Conservation (phyloP, 768 basidiomycete species). For the Austroboletus festivus region DNA sequence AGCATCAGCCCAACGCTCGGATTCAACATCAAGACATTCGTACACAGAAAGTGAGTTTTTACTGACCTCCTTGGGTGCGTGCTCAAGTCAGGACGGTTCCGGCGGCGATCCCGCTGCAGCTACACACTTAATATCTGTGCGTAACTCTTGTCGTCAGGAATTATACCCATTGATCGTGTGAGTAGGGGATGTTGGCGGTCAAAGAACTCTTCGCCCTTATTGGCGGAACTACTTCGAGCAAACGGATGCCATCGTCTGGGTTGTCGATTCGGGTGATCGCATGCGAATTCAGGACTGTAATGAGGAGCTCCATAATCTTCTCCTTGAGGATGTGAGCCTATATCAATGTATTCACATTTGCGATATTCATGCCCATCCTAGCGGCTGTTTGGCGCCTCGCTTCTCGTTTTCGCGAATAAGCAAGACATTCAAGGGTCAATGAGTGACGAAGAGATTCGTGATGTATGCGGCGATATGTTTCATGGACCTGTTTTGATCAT, state of each 20-base stretch:
- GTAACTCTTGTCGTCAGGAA: conserved; percentile 13
- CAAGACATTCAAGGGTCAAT: conserved; percentile 91
- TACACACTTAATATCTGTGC: conserved; percentile 44
- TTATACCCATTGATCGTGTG: conserved; percentile 78
- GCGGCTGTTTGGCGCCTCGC: conserved; percentile 93
- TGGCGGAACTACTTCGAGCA: conserved; percentile 99
- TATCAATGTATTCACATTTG: conserved; percentile 4
- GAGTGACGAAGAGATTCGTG: conserved; percentile 74
- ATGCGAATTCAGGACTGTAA: conserved; percentile 89
- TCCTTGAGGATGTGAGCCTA: conserved; percentile 83
- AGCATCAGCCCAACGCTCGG: conserved; percentile 91
- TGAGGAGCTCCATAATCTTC: conserved; percentile 77
- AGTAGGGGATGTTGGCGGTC: conserved; percentile 97
- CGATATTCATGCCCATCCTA: conserved; percentile 34
- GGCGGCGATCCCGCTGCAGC: conserved; percentile 29
- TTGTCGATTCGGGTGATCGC: conserved; percentile 93
- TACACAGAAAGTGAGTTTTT: conserved; percentile 73
- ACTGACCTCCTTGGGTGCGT: conserved; percentile 13
- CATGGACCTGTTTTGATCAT: conserved; percentile 6
- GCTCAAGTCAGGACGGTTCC: conserved; percentile 23
- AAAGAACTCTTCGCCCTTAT: conserved; percentile 92
- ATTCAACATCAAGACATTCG: conserved; percentile 98
- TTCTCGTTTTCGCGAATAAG: conserved; percentile 97
- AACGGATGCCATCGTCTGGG: conserved; percentile 98
- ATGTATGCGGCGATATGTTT: conserved; percentile 48